phyloP scores from a whole-genome alignment of 257 asterid genomes.

The Coffea canephora region DNA sequence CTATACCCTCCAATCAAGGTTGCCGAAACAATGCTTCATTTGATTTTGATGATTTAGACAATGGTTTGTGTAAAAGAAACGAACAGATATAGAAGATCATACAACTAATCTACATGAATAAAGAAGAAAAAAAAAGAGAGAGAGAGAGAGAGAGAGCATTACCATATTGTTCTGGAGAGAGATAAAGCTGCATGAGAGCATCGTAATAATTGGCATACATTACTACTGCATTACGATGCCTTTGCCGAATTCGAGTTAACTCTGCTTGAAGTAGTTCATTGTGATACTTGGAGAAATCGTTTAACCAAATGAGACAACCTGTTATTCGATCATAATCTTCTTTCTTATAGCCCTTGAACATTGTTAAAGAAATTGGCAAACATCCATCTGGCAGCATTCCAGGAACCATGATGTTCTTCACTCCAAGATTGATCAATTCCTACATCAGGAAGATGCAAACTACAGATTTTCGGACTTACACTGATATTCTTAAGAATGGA shows the following conservation, averaged over 20 bases:
- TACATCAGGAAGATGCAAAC: not conserved
- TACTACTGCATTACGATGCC: conserved; percentile 35
- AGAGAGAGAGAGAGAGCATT: not conserved
- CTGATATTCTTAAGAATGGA: too few species aligned
- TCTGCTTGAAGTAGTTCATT: conserved; percentile 41
- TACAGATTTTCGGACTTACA: not conserved
- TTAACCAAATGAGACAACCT: conserved; percentile 54
- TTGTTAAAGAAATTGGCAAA: conserved; percentile 24
- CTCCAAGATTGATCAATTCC: conserved; percentile 51
- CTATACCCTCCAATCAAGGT: too few species aligned
- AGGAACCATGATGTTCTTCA: conserved; percentile 40
- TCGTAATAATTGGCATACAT: conserved; percentile 52
- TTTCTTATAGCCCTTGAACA: conserved; percentile 5
- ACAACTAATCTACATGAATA: not conserved
- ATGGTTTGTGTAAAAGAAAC: not conserved
- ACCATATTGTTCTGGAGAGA: conserved; percentile 10
- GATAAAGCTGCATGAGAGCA: conserved; percentile 34
- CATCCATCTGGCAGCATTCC: conserved; percentile 51
- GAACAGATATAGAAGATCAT: not conserved
- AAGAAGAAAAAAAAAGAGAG: not conserved
- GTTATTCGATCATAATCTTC: conserved; percentile 37
- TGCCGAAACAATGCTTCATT: not conserved
- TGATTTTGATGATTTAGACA: not conserved
- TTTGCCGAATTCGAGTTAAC: conserved; percentile 26
- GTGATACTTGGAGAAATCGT: conserved; percentile 32